Evolutionary conservation across 2,329 filamentous ascomycete genomes (phyloP).

Genomic region (Shiraia bambusicola): DNA sequence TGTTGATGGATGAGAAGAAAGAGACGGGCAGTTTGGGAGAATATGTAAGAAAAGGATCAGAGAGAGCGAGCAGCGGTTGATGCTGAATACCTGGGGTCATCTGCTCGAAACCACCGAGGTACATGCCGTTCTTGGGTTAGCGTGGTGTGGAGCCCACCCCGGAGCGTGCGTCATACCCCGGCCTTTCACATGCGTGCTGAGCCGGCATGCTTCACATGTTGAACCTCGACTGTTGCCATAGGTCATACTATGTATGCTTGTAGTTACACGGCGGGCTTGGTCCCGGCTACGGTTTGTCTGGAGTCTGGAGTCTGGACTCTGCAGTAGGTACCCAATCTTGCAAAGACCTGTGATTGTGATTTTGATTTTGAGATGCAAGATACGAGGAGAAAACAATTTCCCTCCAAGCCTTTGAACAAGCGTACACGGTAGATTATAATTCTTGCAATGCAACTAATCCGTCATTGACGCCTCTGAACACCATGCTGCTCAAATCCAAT

Average conservation of each 20-base stretch:
- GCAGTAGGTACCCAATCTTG: too few relatives aligned
- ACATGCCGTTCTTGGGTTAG: conserved; percentile 14
- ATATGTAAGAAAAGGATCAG: conserved; percentile 4
- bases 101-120: conserved; percentile 15
- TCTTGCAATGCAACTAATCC: background rate
- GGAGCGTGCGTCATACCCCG: conserved; percentile 18
- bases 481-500: conserved; percentile 24
- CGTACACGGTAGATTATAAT: too few relatives aligned
- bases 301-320: too few relatives aligned
- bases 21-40: conserved; percentile 2
- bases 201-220: conserved; percentile 24
- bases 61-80: background rate
- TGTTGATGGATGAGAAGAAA: background rate
- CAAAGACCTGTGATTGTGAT: too few relatives aligned
- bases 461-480: conserved; percentile 18
- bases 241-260: background rate
- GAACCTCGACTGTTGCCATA: conserved; percentile 4
- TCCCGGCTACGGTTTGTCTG: too few relatives aligned
- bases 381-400: too few relatives aligned
- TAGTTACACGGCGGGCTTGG: background rate
- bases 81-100: conserved; percentile 14
- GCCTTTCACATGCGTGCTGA: conserved; percentile 16
- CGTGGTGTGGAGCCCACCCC: conserved; percentile 1
- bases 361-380: too few relatives aligned
- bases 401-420: too few relatives aligned